Conservation (phyloP, 1,284 basidiomycete species). For the Tilletia walkeri region DNA sequence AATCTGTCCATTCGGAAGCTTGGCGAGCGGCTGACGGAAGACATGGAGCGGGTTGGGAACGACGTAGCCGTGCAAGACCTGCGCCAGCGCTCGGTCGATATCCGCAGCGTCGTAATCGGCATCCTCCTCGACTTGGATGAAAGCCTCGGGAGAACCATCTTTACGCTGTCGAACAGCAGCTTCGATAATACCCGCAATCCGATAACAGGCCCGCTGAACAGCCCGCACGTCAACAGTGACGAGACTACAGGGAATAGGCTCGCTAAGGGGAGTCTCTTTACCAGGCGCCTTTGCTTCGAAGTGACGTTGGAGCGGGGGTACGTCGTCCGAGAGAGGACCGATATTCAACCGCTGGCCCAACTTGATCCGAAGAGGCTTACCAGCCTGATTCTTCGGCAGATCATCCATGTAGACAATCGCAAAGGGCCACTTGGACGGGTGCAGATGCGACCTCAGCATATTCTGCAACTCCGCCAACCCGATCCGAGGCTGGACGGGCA, state of each 20-base stretch:
- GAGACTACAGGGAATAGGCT: slow-evolving; percentile 53
- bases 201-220: slow-evolving; percentile 55
- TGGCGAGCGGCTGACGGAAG: slow-evolving; percentile 54
- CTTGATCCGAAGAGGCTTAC: slow-evolving; percentile 56
- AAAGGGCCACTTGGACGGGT: slow-evolving; percentile 56
- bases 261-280: slow-evolving; percentile 52
- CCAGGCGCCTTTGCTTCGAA: slow-evolving; percentile 54
- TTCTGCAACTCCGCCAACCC: slow-evolving; percentile 55
- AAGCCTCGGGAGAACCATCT: slow-evolving; percentile 54
- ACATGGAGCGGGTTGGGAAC: slow-evolving; percentile 56
- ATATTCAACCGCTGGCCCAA: slow-evolving; percentile 53
- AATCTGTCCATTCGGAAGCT: slow-evolving; percentile 47
- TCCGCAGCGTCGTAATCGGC: slow-evolving; percentile 54
- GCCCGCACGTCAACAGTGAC: slow-evolving; percentile 53
- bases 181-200: slow-evolving; percentile 54
- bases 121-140: slow-evolving; percentile 55
- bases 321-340: slow-evolving; percentile 53
- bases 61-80: slow-evolving; percentile 54
- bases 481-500: slow-evolving; percentile 53
- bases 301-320: slow-evolving; percentile 53
- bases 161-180: slow-evolving; percentile 53
- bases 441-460: slow-evolving; percentile 51
- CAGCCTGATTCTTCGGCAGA: slow-evolving; percentile 55
- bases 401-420: slow-evolving; percentile 56
- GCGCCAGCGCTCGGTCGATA: slow-evolving; percentile 53